Evolutionary conservation across 176 grass and related monocot species (phyloP).

Genomic region (Avena eriantha): DNA sequence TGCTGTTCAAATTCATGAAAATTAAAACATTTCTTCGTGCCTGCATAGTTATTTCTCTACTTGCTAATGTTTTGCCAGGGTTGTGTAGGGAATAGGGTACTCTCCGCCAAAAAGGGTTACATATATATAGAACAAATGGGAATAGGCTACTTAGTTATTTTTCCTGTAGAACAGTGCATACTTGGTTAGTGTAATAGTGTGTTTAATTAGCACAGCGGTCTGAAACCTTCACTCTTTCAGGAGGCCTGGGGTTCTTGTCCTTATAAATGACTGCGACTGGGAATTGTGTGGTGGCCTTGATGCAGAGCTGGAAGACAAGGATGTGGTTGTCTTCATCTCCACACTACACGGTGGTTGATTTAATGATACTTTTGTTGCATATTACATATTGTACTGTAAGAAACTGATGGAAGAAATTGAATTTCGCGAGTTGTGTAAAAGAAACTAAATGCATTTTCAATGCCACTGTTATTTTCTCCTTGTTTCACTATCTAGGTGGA

Average conservation of each 20-base stretch:
- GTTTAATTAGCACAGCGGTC: neutral
- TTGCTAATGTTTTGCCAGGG: neutral
- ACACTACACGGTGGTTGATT: constrained; percentile 85
- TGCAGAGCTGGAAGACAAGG: constrained; percentile 87
- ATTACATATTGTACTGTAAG: constrained; percentile 16
- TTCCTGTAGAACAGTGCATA: neutral
- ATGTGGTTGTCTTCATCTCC: constrained; percentile 87
- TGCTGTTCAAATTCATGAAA: constrained; percentile 1
- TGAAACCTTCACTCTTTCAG: constrained; percentile 44
- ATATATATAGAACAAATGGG: neutral
- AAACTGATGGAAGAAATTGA: neutral
- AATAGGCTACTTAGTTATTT: neutral
- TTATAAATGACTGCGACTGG: constrained; percentile 68
- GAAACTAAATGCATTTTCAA: neutral
- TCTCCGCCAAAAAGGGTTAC: neutral
- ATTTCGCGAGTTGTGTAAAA: constrained; percentile 4
- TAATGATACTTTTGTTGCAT: neutral
- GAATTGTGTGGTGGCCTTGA: constrained; percentile 72
- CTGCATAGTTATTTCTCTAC: neutral
- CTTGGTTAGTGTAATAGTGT: neutral
- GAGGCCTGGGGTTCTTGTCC: constrained; percentile 80
- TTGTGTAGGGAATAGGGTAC: neutral
- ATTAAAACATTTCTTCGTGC: neutral
- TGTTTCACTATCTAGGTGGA: neutral
- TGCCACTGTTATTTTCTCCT: neutral